Base-by-base conservation (phyloP, 2,329 filamentous ascomycete species). In the Diaporthe ampelina region DNA sequence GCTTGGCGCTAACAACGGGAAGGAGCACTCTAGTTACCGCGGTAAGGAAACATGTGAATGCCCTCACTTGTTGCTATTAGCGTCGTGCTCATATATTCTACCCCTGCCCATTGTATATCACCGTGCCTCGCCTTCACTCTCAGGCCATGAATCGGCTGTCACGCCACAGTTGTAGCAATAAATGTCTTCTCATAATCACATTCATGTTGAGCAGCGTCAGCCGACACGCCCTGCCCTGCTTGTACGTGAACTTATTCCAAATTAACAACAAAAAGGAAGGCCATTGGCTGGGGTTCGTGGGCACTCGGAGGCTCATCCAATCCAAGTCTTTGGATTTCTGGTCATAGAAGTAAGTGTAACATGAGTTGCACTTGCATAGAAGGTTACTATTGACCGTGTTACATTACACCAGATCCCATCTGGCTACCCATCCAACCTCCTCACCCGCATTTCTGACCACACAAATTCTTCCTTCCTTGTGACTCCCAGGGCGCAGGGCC, bases 391-490 rank as follows among this genome's bases (percentile, higher is more conserved):
- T 50, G 29, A 40, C 63, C 29, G 1, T 7, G 32, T 35, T 45
- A 40, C 32, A 8, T 19, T 65, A 92, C 48, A 92, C 84, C 78
- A 92, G 80, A 78, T 96, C 92, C 95, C 95, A 98, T 77, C 85
- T 86, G 3, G 91, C 96, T 77, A 98, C 82, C 84, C 95, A 92
- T 3, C 94, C 96, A 6, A 97, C 85, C 45, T 86, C 91, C 83
- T 95, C 91, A 1, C 97, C 97, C 1, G 93, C 91, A 80, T 95
- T 93, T 70, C 96, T 88, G 43, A 98, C 91, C 77, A 99, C 91
- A 82, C 95, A 98, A 15, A 94, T 79, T 65, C 83, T 85, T 2
- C 86, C 86, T 73, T 88, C 87, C n/a, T 81, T 82, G 9, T 81
- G 77, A 17, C 76, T 76, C 37, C 78, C 76, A 15, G 81, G 76